Percentiles rank a stretch among this genome's conserved stretches.
phyloP scores from a whole-genome alignment of 2,329 filamentous ascomycete species.

The Botrytis sinoallii region DNA sequence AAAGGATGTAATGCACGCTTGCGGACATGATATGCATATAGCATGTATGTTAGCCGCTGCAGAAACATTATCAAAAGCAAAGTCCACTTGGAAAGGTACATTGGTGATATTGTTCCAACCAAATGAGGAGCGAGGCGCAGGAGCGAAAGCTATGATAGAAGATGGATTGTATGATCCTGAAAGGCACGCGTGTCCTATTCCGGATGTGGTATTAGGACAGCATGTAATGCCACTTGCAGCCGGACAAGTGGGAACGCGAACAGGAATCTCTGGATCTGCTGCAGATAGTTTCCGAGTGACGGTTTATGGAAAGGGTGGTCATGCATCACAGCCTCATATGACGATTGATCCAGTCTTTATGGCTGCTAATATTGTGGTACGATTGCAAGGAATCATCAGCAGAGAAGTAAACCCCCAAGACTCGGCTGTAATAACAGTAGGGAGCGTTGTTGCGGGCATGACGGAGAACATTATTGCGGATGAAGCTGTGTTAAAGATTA shows the following conservation, averaged over 20 bases:
- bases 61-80: conserved; percentile 44
- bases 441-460: conserved; percentile 43
- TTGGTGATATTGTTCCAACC: conserved; percentile 66
- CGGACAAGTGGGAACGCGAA: conserved; percentile 38
- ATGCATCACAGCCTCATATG: conserved; percentile 43
- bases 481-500: conserved; percentile 42
- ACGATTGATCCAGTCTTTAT: conserved; percentile 48
- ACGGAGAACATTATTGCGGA: conserved; percentile 47
- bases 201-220: conserved; percentile 53
- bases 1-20: conserved; percentile 64
- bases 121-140: conserved; percentile 55
- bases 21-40: conserved; percentile 66
- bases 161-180: conserved; percentile 51
- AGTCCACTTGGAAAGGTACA: conserved; percentile 57
- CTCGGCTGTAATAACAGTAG: conserved; percentile 45
- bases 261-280: conserved; percentile 39
- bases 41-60: conserved; percentile 54
- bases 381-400: conserved; percentile 42
- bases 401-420: conserved; percentile 42
- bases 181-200: conserved; percentile 47
- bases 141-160: conserved; percentile 61
- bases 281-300: conserved; percentile 41
- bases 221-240: conserved; percentile 48
- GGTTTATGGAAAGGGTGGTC: conserved; percentile 44
- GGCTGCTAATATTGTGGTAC: conserved; percentile 43